These are phyloP conservation scores for Clonostachys byssicola DNA, from an alignment of 2,329 filamentous ascomycete species.

Conservation along the genomic window DNA sequence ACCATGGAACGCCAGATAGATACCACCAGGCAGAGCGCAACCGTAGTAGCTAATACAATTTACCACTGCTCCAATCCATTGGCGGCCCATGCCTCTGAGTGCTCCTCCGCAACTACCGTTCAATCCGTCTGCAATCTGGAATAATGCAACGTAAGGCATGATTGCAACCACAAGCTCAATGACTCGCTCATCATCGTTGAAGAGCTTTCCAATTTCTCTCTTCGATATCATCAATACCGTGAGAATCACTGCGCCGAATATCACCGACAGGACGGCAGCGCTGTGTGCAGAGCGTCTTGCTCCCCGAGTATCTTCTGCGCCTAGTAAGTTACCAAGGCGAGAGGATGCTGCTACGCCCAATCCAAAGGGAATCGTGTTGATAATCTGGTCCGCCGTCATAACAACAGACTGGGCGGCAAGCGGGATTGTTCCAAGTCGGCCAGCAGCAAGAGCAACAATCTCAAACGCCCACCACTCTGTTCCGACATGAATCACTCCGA, in stretches of 20 bases:
- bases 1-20: constrained; percentile 80
- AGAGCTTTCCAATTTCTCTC: constrained; percentile 71
- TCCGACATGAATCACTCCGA: constrained; percentile 79
- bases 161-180: constrained; percentile 70
- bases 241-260: constrained; percentile 65
- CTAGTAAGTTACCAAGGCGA: constrained; percentile 76
- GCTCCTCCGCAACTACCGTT: constrained; percentile 82
- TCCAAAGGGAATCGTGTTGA: constrained; percentile 84
- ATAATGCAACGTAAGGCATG: constrained; percentile 82
- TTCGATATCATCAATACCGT: constrained; percentile 65
- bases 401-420: constrained; percentile 83
- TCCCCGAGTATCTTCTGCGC: constrained; percentile 59
- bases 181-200: constrained; percentile 74
- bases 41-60: constrained; percentile 83
- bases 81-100: constrained; percentile 77
- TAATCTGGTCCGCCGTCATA: constrained; percentile 83
- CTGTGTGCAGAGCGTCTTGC: constrained; percentile 71
- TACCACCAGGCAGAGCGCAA: constrained; percentile 74
- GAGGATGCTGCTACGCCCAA: constrained; percentile 78
- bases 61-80: constrained; percentile 79
- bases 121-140: constrained; percentile 85
- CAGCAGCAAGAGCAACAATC: constrained; percentile 80
- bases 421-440: constrained; percentile 72
- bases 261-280: constrained; percentile 67
- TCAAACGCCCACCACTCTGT: constrained; percentile 97